Percentiles rank a stretch among this genome's conserved stretches.
Conservation (phyloP, 2,329 filamentous ascomycete species). For the Aspergillus ruber region DNA sequence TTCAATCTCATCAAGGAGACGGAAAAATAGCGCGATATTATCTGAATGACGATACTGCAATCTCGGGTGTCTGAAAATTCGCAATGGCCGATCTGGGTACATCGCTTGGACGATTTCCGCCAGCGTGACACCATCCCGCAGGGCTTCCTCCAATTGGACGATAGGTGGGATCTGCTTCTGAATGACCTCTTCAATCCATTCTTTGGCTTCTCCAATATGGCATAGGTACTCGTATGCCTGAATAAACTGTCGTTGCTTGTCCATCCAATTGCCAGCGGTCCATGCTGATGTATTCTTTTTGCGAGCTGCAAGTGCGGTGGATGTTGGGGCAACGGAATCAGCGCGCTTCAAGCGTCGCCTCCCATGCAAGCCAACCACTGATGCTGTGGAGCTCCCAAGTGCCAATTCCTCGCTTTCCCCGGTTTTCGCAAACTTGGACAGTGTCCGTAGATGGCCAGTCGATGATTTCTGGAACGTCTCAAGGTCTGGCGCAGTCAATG, state of each 20-base stretch:
- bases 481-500: slow-evolving; percentile 64
- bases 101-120: slow-evolving; percentile 90
- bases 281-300: slow-evolving; percentile 59
- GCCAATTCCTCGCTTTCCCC: slow-evolving; percentile 72
- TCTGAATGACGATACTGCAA: slow-evolving; percentile 94
- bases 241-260: slow-evolving; percentile 91
- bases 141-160: slow-evolving; percentile 83
- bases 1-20: slow-evolving; percentile 84
- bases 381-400: slow-evolving; percentile 69
- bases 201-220: slow-evolving; percentile 96
- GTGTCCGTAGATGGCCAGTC: slow-evolving; percentile 78
- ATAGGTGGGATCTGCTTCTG: slow-evolving; percentile 82
- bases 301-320: slow-evolving; percentile 32
- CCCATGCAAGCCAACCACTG: slow-evolving; percentile 82
- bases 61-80: slow-evolving; percentile 78
- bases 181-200: slow-evolving; percentile 95
- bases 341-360: slow-evolving; percentile 73
- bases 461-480: slow-evolving; percentile 79
- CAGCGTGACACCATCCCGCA: slow-evolving; percentile 87
- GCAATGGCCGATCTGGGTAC: slow-evolving; percentile 65
- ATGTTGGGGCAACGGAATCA: slow-evolving; percentile 46
- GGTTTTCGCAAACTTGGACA: slow-evolving; percentile 75
- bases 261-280: slow-evolving; percentile 93
- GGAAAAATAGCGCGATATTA: slow-evolving; percentile 95
- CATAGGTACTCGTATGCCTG: slow-evolving; percentile 98